These are phyloP conservation scores for Boletus rubropictus DNA, from an alignment of 768 basidiomycete genomes.

Conservation along the genomic window DNA sequence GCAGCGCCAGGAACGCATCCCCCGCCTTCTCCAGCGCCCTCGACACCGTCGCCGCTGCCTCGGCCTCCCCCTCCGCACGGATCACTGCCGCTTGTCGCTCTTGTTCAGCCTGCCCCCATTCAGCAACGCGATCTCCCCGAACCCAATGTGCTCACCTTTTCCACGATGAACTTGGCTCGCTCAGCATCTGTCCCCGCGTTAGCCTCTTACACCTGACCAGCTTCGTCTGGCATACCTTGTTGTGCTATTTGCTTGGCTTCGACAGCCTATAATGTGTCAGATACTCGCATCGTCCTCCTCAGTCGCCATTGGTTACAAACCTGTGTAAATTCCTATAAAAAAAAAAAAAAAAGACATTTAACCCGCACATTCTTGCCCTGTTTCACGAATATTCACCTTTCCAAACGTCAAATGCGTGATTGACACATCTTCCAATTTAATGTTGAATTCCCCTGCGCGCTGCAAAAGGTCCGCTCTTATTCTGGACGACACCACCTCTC, in stretches of 20 bases:
- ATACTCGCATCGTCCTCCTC: background rate
- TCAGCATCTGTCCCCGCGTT: constrained; percentile 70
- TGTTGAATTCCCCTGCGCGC: constrained; percentile 93
- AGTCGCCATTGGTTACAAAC: constrained; percentile 21
- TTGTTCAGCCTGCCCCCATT: constrained; percentile 78
- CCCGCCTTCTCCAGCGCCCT: constrained; percentile 88
- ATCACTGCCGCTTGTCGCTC: constrained; percentile 98
- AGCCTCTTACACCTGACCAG: constrained; percentile 5
- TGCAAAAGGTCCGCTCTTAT: constrained; percentile 90
- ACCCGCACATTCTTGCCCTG: background rate
- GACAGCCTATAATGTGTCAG: constrained; percentile 55
- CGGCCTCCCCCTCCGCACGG: constrained; percentile 96
- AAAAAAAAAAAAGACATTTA: constrained; percentile 3
- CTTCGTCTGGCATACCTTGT: constrained; percentile 58
- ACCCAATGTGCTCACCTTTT: constrained; percentile 59
- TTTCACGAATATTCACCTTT: constrained; percentile 44
- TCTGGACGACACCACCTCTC: constrained; percentile 92
- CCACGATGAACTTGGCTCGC: constrained; percentile 97
- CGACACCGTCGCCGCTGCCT: constrained; percentile 92
- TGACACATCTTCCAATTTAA: constrained; percentile 93
- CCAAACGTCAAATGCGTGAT: constrained; percentile 90
- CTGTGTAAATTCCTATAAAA: constrained; percentile 86
- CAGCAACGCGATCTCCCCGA: constrained; percentile 11
- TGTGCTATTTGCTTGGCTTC: constrained; percentile 99
- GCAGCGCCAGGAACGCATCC: constrained; percentile 89